phyloP scores from a whole-genome alignment of 148 eudicot genomes.

The Fagopyrum homotropicum region DNA sequence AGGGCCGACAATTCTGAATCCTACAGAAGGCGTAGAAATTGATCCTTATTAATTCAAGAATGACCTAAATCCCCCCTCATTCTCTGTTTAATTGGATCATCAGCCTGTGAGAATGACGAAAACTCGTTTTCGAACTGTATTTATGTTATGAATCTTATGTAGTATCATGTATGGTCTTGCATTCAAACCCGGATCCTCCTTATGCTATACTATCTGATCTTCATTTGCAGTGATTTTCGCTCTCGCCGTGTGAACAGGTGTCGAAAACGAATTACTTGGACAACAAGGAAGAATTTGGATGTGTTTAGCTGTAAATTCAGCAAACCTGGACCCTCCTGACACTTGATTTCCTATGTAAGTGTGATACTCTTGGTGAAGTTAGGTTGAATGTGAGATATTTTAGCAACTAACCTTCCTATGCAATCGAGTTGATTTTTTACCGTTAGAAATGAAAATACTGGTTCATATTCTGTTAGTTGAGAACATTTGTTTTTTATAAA shows the following conservation, averaged over 20 bases:
- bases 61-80: not conserved
- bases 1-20: conserved; percentile 35
- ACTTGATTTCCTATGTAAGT: not conserved
- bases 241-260: not conserved
- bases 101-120: not conserved
- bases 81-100: not conserved
- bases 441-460: not conserved
- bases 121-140: not conserved
- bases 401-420: not conserved
- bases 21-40: conserved; percentile 35
- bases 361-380: not conserved
- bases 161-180: not conserved
- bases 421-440: not conserved
- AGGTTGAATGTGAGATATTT: not conserved
- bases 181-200: not conserved
- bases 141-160: not conserved
- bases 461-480: not conserved
- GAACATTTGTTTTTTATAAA: too few relatives aligned
- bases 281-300: not conserved
- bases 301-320: not conserved
- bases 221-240: not conserved
- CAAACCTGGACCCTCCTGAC: not conserved
- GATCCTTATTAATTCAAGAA: conserved; percentile 4
- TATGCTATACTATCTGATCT: not conserved
- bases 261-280: not conserved